A percentile compares a stretch with the other conserved stretches of the same genome.
Conservation (phyloP, 1,139 yeast species). For the Casaregolazyma lundiana region DNA sequence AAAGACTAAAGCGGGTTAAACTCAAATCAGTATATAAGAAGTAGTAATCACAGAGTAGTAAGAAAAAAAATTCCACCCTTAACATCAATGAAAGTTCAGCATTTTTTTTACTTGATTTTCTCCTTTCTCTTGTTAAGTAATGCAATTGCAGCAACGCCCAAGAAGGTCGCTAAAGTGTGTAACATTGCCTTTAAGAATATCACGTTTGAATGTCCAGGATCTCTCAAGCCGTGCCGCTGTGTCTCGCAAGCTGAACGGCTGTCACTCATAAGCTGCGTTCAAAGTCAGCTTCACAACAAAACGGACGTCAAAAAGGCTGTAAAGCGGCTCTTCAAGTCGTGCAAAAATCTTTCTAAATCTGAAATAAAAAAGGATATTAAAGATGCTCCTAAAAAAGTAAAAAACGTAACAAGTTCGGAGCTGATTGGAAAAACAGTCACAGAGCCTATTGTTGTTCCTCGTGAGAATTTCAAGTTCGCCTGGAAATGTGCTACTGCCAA, state of each 20-base stretch:
- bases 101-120: not conserved
- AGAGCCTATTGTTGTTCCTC: conserved; percentile 3
- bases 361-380: conserved; percentile 1
- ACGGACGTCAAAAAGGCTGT: not conserved
- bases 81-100: not conserved
- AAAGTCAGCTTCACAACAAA: conserved; percentile 3
- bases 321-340: not conserved
- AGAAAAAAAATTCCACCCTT: too few relatives aligned
- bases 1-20: too few relatives aligned
- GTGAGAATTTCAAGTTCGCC: not conserved
- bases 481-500: not conserved
- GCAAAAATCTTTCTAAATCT: not conserved
- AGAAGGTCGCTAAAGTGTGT: conserved; percentile 5
- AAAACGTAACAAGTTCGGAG: not conserved
- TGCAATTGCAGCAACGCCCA: not conserved
- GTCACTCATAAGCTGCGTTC: conserved; percentile 11
- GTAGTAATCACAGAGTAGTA: too few relatives aligned
- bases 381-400: conserved; percentile 1
- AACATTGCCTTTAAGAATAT: conserved; percentile 3
- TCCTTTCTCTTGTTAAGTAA: not conserved
- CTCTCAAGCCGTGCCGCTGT: conserved; percentile 12
- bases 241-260: conserved; percentile 8
- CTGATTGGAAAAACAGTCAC: not conserved
- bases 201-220: conserved; percentile 6
- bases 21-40: too few relatives aligned